Evolutionary conservation across 805 yeast genomes (phyloP).

Genomic region (Sugiyamaella valdiviana): DNA sequence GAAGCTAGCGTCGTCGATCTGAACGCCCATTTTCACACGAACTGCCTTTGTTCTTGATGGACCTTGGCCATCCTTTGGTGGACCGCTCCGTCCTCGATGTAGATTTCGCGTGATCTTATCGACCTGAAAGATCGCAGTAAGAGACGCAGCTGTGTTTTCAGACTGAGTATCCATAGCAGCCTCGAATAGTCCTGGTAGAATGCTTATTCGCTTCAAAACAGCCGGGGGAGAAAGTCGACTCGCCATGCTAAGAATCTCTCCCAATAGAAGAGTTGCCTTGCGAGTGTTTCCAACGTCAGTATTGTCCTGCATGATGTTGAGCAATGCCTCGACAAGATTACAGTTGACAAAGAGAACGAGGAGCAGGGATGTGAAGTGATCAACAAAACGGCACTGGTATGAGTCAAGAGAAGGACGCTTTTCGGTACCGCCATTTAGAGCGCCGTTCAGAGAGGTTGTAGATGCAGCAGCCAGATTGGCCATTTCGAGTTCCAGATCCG

Average conservation of each 20-base stretch:
- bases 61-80: neutral
- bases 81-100: constrained; percentile 13
- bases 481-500: constrained; percentile 29
- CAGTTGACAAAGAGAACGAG: constrained; percentile 50
- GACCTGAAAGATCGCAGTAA: constrained; percentile 41
- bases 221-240: constrained; percentile 49
- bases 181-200: constrained; percentile 25
- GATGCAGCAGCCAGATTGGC: neutral
- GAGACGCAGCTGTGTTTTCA: constrained; percentile 24
- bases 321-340: constrained; percentile 46
- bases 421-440: neutral
- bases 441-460: neutral
- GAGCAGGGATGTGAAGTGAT: constrained; percentile 63
- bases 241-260: constrained; percentile 55
- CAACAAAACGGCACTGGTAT: constrained; percentile 27
- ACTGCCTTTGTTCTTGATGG: constrained; percentile 18
- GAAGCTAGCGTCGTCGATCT: constrained; percentile 60
- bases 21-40: constrained; percentile 32
- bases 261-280: constrained; percentile 58
- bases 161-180: constrained; percentile 21
- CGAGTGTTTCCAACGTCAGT: constrained; percentile 42
- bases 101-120: constrained; percentile 32
- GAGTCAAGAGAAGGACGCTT: neutral
- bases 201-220: constrained; percentile 26
- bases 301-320: constrained; percentile 38